Percentiles rank a stretch among this genome's conserved stretches.
Evolutionary conservation across 257 asterid genomes (phyloP).

Genomic region (Salvia rosmarinus): DNA sequence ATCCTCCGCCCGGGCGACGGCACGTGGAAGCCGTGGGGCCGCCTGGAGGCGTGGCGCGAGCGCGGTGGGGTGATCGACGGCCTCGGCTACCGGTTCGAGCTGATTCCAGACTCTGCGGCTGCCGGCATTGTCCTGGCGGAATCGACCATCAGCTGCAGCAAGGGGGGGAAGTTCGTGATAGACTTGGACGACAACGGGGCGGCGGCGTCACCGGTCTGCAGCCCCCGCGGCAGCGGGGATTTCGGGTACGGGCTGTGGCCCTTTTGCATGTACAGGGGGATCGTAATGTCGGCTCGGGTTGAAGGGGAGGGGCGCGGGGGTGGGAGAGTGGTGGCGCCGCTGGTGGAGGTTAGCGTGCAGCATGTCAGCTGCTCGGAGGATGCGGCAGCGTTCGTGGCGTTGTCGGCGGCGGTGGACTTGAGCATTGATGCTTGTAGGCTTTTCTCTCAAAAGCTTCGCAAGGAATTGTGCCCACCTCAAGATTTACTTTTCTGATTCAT

Average conservation of each 20-base stretch:
- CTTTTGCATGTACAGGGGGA: constrained; percentile 77
- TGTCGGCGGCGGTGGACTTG: constrained; percentile 81
- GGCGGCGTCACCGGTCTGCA: constrained; percentile 63
- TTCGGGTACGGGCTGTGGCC: constrained; percentile 88
- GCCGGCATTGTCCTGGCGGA: constrained; percentile 64
- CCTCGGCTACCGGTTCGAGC: constrained; percentile 73
- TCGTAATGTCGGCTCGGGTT: constrained; percentile 80
- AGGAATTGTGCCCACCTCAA: constrained; percentile 70
- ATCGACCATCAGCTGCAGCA: constrained; percentile 64
- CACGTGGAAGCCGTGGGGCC: constrained; percentile 99
- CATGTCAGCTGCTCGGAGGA: constrained; percentile 91
- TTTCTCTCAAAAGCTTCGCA: constrained; percentile 88
- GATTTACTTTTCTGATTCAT: constrained; percentile 41
- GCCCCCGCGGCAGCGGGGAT: constrained; percentile 87
- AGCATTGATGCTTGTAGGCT: constrained; percentile 92
- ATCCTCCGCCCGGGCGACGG: constrained; percentile 79
- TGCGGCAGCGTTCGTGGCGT: constrained; percentile 85
- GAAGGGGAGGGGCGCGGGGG: constrained; percentile 55
- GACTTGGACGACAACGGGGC: constrained; percentile 47
- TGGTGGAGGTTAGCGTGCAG: constrained; percentile 84
- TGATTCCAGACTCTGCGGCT: constrained; percentile 69
- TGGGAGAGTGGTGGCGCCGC: constrained; percentile 28
- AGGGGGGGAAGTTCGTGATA: constrained; percentile 74
- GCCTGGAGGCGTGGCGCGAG: constrained; percentile 97
- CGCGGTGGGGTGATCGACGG: constrained; percentile 65